Evolutionary conservation across 148 eudicot genomes (phyloP), one percentile per base, ranked within the genome.

Genomic region (Spergularia marina): DNA sequence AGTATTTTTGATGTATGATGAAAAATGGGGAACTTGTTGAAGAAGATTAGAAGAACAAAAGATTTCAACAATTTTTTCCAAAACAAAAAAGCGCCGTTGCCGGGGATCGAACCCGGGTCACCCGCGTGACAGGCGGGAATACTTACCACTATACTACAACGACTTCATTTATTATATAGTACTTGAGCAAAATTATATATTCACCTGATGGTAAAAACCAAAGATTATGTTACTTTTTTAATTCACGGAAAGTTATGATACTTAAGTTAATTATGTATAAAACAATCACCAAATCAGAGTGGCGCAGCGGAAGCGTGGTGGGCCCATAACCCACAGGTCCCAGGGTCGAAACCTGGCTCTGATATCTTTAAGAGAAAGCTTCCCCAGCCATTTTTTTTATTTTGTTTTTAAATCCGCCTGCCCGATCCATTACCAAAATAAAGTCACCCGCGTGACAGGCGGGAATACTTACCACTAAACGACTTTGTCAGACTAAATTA

Each of bases 81-180:
- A 30, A 30, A 1, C 1, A 30, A 30, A 30, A 30, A 2, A 30
- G 10, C 97, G 93, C 90, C 93, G 91, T 83, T 91, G 92, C 94
- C 92, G 90, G 98, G 98, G 94, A 91, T 93, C 98, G 94, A 93
- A 91, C 98, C 94, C 92, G 94, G 94, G 97, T 88, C 94, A 81
- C 85, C 92, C 92, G 97, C 91, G 91, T 91, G 93, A 91, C 96
- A 91, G 91, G 91, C 93, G 93, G 93, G 86, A 84, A 91, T 87
- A 91, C 97, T 91, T 30, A 91, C 96, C 96, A 91, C 96, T 87
- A 91, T 91, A 91, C 92, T 89, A 91, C 92, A 87, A 55, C 58
- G 16, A 55, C 58, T 55, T 23, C n/a, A n/a, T n/a, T n/a, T n/a
- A n/a, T n/a, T n/a, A n/a, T n/a, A n/a, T n/a, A n/a, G n/a, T n/a